phyloP scores from a whole-genome alignment of 2,329 filamentous ascomycete genomes.

The Harringtonia lauricola region DNA sequence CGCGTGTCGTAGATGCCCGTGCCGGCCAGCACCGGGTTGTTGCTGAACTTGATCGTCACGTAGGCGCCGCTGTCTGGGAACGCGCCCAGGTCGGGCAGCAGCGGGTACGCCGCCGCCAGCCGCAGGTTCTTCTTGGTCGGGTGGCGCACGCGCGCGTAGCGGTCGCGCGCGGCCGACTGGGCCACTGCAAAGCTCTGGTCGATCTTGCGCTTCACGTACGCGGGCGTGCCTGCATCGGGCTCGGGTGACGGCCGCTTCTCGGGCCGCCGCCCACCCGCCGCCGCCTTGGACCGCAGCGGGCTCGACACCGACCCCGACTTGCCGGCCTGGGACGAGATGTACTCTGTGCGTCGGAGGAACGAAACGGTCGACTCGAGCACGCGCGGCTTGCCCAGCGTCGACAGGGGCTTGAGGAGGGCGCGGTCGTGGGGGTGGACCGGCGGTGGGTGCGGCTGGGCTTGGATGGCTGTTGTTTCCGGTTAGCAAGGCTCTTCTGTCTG shows the following conservation, averaged over 20 bases:
- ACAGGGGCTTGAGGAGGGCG: slow-evolving; percentile 69
- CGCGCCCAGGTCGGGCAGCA: slow-evolving; percentile 56
- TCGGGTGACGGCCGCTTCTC: slow-evolving; percentile 25
- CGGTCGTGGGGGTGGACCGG: slow-evolving; percentile 75
- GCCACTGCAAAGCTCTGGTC: slow-evolving; percentile 49
- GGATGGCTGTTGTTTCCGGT: slow-evolving; percentile 64
- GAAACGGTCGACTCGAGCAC: slow-evolving; percentile 69
- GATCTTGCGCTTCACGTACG: slow-evolving; percentile 57
- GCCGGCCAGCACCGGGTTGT: slow-evolving; percentile 45
- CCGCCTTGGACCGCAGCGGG: slow-evolving; percentile 4
- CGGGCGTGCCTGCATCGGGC: slow-evolving; percentile 47
- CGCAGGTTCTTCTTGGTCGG: slow-evolving; percentile 47
- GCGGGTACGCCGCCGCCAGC: slow-evolving; percentile 46
- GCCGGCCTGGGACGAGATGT: slow-evolving; percentile 58
- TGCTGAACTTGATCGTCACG: slow-evolving; percentile 57
- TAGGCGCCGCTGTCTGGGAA: slow-evolving; percentile 61
- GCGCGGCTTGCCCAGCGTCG: slow-evolving; percentile 75
- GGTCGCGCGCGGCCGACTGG: slow-evolving; percentile 43
- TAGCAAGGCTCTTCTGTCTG: too few relatives aligned
- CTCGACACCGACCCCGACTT: slow-evolving; percentile 23
- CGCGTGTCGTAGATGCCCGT: slow-evolving; percentile 47
- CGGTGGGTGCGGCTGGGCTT: slow-evolving; percentile 61
- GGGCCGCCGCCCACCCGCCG: slow-evolving; percentile 22
- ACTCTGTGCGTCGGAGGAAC: slow-evolving; percentile 92
- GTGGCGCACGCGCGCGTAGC: slow-evolving; percentile 42